Evolutionary conservation across 163 green algal genomes (phyloP), one percentile per base, ranked within the genome.

Genomic region (Chlorella variabilis): DNA sequence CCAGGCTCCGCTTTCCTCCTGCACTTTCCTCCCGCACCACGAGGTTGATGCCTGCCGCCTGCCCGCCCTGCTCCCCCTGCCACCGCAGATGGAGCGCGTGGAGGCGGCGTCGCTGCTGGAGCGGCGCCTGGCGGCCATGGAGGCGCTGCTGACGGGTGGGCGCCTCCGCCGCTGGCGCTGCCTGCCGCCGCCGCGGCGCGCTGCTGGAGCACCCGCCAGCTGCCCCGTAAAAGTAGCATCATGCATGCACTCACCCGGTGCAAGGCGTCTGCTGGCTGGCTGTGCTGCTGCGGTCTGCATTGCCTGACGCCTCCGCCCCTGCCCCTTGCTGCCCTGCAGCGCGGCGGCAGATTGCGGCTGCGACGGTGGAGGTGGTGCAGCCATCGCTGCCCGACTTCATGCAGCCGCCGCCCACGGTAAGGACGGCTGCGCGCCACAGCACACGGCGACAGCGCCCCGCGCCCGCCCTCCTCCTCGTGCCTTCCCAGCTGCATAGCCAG

Each of bases 111-210:
- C 94, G 0, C 71, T 91, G 70, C 88, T 98, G 77, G 95, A 98
- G 89, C 89, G 95, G 45, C 91, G 90, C 56, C 97, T 98, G 93
- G 86, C 93, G 5, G 95, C 94, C 54, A 97, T 98, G 91, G 92
- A 98, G 87, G 95, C 94, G 5, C 86, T 93, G 34, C 88, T 98
- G 62, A 90, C 90, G 3, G 45, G 45, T 54, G 45, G 45, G 45
- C 15, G 45, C 11, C 11, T 54, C 87, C 87, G 11, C 84, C 91
- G 33, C 88, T 65, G 20, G 21, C 17, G 13, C 18, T 13, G 21
- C 23, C 23, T 6, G n/a, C 31, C 9, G 4, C 62, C 27, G 8
- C 41, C 23, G 56, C 56, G 56, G 25, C 56, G 13, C 9, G n/a
- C n/a, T n/a, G n/a, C n/a, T n/a, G n/a, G n/a, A n/a, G n/a, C n/a